Conservation (phyloP, 805 yeast genomes). For the Yarrowia divulgata region DNA sequence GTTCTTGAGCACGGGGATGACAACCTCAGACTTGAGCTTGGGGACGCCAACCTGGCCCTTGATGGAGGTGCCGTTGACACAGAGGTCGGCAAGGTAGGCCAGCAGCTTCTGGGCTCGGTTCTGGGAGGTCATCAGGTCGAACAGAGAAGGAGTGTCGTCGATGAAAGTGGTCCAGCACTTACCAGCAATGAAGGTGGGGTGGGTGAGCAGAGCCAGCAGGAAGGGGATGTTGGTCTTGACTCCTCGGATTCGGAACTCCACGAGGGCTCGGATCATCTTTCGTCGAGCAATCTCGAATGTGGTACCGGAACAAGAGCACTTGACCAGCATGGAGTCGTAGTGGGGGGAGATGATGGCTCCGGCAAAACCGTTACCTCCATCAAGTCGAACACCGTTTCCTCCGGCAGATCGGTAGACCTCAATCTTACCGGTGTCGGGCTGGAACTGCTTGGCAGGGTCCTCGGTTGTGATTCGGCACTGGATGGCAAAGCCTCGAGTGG, state of each 20-base stretch:
- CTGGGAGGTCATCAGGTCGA: constrained; percentile 92
- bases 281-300: constrained; percentile 96
- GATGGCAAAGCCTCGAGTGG: constrained; percentile 96
- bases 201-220: constrained; percentile 86
- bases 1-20: constrained; percentile 75
- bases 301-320: constrained; percentile 96
- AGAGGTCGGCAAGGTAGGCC: constrained; percentile 88
- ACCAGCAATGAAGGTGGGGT: constrained; percentile 84
- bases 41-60: constrained; percentile 96
- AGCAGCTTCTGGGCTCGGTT: constrained; percentile 96
- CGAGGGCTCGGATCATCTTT: constrained; percentile 95
- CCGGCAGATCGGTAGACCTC: constrained; percentile 98
- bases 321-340: constrained; percentile 97
- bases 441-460: constrained; percentile 95
- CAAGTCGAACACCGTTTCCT: constrained; percentile 98
- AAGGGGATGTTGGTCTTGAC: constrained; percentile 98
- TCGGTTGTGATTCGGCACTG: constrained; percentile 99
- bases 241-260: constrained; percentile 98
- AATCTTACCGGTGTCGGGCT: constrained; percentile 97
- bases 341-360: constrained; percentile 97
- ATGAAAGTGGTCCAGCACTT: constrained; percentile 98
- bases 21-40: constrained; percentile 76
- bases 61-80: constrained; percentile 95
- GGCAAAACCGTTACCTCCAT: constrained; percentile 98
- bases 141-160: constrained; percentile 95